A percentile compares a stretch with the other conserved stretches of the same genome.
These are phyloP conservation scores for Leccinum broughii DNA, from an alignment of 768 basidiomycete species.

Conservation along the genomic window DNA sequence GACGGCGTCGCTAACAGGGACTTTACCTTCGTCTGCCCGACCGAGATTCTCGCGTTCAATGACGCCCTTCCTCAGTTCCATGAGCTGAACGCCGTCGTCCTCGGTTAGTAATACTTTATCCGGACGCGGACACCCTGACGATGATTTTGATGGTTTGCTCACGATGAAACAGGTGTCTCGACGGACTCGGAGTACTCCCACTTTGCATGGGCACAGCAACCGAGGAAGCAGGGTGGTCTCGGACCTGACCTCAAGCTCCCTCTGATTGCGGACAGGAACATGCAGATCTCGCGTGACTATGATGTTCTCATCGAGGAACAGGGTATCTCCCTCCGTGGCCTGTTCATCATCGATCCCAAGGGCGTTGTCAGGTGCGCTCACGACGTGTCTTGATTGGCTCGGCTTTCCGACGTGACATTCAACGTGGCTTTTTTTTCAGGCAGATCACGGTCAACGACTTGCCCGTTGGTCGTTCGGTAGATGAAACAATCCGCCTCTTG, in stretches of 20 bases:
- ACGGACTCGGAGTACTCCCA: constrained; percentile 91
- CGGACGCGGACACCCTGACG: neutral
- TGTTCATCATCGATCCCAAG: constrained; percentile 87
- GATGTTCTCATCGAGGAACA: constrained; percentile 87
- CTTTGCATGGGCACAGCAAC: constrained; percentile 81
- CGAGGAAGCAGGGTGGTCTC: constrained; percentile 84
- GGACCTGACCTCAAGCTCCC: constrained; percentile 87
- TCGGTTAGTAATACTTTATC: constrained; percentile 51
- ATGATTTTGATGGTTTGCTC: neutral
- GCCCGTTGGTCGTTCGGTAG: constrained; percentile 93
- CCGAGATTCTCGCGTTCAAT: constrained; percentile 95
- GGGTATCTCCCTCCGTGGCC: constrained; percentile 84
- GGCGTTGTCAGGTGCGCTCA: constrained; percentile 60
- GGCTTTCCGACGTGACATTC: neutral
- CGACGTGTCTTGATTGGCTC: neutral
- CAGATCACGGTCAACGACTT: constrained; percentile 91
- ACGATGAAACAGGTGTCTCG: constrained; percentile 56
- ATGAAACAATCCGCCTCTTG: constrained; percentile 87
- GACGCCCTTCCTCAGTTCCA: constrained; percentile 78
- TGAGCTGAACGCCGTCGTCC: constrained; percentile 68
- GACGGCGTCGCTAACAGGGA: constrained; percentile 48
- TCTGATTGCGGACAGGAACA: constrained; percentile 75
- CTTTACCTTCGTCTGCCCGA: constrained; percentile 92
- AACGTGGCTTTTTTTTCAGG: constrained; percentile 33
- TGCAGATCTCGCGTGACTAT: constrained; percentile 81